Evolutionary conservation across 169 alveolate species (phyloP).

Genomic region (Plasmodium cynomolgi): DNA sequence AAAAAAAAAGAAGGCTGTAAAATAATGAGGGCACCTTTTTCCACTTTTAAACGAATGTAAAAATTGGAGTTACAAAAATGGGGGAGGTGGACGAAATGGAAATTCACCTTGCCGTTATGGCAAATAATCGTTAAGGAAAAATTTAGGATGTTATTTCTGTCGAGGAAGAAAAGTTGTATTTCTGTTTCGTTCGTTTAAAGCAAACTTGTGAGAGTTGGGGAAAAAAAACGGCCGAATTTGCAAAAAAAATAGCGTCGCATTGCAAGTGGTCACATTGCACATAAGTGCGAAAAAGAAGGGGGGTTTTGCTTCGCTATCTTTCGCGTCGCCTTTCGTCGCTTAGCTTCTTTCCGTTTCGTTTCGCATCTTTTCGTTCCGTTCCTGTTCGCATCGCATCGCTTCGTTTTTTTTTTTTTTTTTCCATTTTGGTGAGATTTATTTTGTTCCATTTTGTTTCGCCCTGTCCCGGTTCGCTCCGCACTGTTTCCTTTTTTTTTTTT

Average conservation of each 20-base stretch:
- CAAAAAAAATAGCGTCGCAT: background rate
- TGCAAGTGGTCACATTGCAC: background rate
- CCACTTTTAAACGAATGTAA: background rate
- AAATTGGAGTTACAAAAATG: background rate
- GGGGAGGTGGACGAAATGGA: background rate
- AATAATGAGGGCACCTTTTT: background rate
- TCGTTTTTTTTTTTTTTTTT: background rate
- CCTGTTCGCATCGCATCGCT: background rate
- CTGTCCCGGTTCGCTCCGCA: background rate
- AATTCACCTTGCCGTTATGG: background rate
- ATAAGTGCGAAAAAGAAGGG: background rate
- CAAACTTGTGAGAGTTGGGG: background rate
- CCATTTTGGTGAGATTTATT: background rate
- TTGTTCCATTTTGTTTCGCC: background rate
- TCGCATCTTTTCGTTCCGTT: too few species aligned
- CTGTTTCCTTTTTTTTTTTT: background rate
- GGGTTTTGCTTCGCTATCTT: background rate
- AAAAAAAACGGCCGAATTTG: background rate
- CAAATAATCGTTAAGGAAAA: background rate
- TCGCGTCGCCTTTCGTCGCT: background rate
- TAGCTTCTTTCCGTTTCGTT: background rate
- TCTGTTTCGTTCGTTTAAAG: background rate
- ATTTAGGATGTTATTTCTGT: background rate
- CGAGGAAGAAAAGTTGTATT: background rate
- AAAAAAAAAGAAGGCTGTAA: background rate